phyloP scores from a whole-genome alignment of 2,329 filamentous ascomycete species.

The Clonostachys byssicola region DNA sequence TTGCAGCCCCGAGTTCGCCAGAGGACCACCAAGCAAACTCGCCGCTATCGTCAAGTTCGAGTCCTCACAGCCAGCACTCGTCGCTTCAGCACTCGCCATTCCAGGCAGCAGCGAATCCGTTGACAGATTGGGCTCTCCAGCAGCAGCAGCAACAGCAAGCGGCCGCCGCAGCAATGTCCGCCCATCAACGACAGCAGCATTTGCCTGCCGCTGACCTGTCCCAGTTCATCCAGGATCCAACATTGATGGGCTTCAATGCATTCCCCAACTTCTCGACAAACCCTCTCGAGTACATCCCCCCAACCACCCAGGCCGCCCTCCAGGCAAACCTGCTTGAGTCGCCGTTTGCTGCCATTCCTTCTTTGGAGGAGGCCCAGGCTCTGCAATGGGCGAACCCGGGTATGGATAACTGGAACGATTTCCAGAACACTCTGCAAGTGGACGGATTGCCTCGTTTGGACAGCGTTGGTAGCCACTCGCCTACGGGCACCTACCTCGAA shows the following conservation, averaged over 20 bases:
- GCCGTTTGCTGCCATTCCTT: conserved; percentile 54
- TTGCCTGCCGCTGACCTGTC: conserved; percentile 36
- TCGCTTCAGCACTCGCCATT: conserved; percentile 50
- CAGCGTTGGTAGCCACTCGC: conserved; percentile 39
- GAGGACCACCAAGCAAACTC: conserved; percentile 44
- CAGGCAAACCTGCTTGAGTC: conserved; percentile 61
- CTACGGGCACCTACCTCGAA: conserved; percentile 64
- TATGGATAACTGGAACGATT: conserved; percentile 76
- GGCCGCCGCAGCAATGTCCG: conserved; percentile 27
- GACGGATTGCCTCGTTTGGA: conserved; percentile 33
- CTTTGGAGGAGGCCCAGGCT: conserved; percentile 51
- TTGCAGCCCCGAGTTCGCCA: conserved; percentile 44
- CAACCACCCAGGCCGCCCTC: conserved; percentile 55
- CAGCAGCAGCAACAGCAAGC: conserved; percentile 43
- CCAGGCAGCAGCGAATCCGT: conserved; percentile 34
- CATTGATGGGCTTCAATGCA: conserved; percentile 50
- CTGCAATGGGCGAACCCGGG: conserved; percentile 57
- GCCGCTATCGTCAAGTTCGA: conserved; percentile 45
- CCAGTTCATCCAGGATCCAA: conserved; percentile 52
- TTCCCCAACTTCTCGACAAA: conserved; percentile 50
- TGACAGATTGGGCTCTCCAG: conserved; percentile 60
- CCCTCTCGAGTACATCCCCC: conserved; percentile 57
- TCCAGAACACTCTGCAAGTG: conserved; percentile 59
- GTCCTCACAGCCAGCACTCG: conserved; percentile 45
- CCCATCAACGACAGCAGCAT: conserved; percentile 16